Base-by-base conservation (phyloP, 345 rosid species). In the Eucalyptus marginata region DNA sequence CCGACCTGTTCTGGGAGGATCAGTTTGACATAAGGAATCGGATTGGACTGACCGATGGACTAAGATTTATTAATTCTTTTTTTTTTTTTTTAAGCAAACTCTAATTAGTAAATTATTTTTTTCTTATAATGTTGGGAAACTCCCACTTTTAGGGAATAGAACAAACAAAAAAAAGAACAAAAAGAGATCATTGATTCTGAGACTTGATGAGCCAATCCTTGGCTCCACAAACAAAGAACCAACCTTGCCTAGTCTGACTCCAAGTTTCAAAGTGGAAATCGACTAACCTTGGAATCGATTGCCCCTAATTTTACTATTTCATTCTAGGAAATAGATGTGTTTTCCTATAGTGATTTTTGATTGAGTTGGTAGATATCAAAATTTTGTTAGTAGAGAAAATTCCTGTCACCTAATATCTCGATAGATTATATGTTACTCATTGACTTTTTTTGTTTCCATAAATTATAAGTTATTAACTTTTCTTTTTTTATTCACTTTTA, bases 111-210 rank as follows among this genome's bases (percentile, higher is more conserved):
- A n/a, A 64, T n/a, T 64, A 0, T 14, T 6, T n/a, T n/a, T 64
- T n/a, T 13, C 36, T n/a, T 14, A n/a, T 4, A 29, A 7, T 29
- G 8, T 14, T n/a, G 76, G 36, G 36, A 29, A 64, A 64, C 76
- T n/a, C 36, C 76, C 36, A 64, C 36, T 64, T n/a, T 31, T 64
- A 3, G 36, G 76, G 0, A n/a, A n/a, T 13, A n/a, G 36, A 64
- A 64, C 3, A n/a, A 7, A 64, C 76, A 1, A 64, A 49, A 49
- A 49, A 52, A 58, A 58, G 13, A 58, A 58, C 7, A 5, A 13
- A 13, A 29, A 27, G 33, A 59, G 13, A 27, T 59, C 13, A 59
- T 27, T 27, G 31, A 5, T 2, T 27, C 4, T 0, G 0, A 0
- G 71, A 64, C 8, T 1, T 4, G 6, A 31, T 14, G 36, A 15